Base-by-base conservation (phyloP, 805 yeast species). In the Kodamaea neixiangensis region DNA sequence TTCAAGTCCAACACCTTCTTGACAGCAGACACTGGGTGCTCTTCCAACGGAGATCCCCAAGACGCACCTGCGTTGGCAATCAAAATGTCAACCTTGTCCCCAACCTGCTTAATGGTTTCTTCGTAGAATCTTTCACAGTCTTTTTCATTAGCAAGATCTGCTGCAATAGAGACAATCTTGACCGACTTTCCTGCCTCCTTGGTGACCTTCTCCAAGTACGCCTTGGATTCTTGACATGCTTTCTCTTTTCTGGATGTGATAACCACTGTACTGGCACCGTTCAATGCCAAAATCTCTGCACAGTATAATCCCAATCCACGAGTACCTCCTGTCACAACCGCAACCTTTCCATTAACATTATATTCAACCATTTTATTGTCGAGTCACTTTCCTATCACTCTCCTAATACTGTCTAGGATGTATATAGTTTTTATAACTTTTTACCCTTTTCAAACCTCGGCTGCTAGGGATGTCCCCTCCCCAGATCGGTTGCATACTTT, bases 11-110 rank as follows among this genome's bases (percentile, higher is more conserved):
- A 63, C 5, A 87, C 86, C 64, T 85, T 85, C 56, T 77, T 80
- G 56, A 86, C 64, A 1, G 88, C 89, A 3, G 68, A 53, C 22
- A 81, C 81, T 2, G 89, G 82, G 60, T 87, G 91, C 9, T 69
- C 67, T 35, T 74, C 82, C 45, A 87, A 65, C 10, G 80, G 80
- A 1, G 82, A 85, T 15, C 91, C 92, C 92, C 92, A 86, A 11
- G 86, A 69, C 7, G 91, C 90, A 25, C 93, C 93, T 5, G 93
- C 92, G 60, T 86, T 87, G 45, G 91, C 89, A 58, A 85, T 75
- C 54, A 86, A 73, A 53, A 86, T 83, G 64, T 86, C 82, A 34
- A 86, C 75, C 58, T 75, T 72, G 14, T 65, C n/a, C n/a, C n/a
- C 64, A 20, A 79, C 77, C 17, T 61, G 62, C 50, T 67, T 63